phyloP scores from a whole-genome alignment of 352 stramenopile species.

The Phytophthora cactorum region DNA sequence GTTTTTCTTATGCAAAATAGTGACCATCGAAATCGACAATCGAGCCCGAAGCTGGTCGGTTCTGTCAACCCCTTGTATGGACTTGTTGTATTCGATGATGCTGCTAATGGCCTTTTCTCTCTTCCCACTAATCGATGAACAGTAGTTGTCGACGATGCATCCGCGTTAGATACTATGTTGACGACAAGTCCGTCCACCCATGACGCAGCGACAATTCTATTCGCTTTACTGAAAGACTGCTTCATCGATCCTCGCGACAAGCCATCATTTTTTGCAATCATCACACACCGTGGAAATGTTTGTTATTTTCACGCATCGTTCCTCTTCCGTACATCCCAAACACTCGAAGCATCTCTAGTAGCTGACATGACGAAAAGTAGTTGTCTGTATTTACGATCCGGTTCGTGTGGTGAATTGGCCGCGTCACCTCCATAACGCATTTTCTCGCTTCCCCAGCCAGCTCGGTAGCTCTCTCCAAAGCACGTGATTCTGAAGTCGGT shows the following conservation, averaged over 20 bases:
- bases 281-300: constrained; percentile 3
- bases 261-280: not conserved
- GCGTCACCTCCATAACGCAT: constrained; percentile 4
- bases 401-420: constrained; percentile 3
- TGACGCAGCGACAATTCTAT: constrained; percentile 6
- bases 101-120: not conserved
- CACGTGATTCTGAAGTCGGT: not conserved
- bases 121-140: not conserved
- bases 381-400: not conserved
- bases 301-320: not conserved
- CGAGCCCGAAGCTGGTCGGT: not conserved
- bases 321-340: constrained; percentile 1
- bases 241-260: not conserved
- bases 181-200: constrained; percentile 1
- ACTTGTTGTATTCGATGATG: constrained; percentile 2
- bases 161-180: constrained; percentile 1
- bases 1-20: not conserved
- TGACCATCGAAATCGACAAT: not conserved
- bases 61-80: not conserved
- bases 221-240: not conserved
- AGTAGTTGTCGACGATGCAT: constrained; percentile 3
- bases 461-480: not conserved
- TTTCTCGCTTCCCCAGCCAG: not conserved
- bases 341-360: constrained; percentile 1
- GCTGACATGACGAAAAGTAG: not conserved